Base-by-base conservation (phyloP, 805 yeast genomes). In the Barnettozyma botsteinii region DNA sequence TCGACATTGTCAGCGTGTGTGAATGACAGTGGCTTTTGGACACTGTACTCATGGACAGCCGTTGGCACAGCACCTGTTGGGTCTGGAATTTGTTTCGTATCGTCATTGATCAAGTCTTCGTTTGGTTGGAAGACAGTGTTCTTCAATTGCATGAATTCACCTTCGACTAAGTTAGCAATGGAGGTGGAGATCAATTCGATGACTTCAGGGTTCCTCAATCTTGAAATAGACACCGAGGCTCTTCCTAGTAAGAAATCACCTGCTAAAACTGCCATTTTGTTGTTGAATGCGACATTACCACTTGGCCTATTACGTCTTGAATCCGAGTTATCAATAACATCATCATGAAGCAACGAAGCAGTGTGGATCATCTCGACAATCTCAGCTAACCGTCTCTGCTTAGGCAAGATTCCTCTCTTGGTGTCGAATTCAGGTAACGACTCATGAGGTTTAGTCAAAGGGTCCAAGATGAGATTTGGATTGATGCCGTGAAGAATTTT, bases 301-400 rank as follows among this genome's bases (percentile, higher is more conserved):
- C 85, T 77, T 18, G 94, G 94, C 55, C 85, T 74, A 32, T 96
- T 95, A 48, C 98, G 72, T 59, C 98, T 73, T 25, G 91, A 75
- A 55, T 85, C 97, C 0, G 89, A 78, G 56, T 74, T 70, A 64
- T 93, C 98, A 53, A 93, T 91, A 45, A 93, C 98, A 61, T 93
- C 98, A 64, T 93, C 98, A 61, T 93, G 98, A 40, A 93, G 72
- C 48, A 93, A 66, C 11, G 95, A 84, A 4, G 98, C 98, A 1
- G 98, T 93, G 61, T 93, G 98, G 49, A 93, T 93, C 95, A 93
- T 85, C 64, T 93, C 98, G 9, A 91, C 96, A 53, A 93, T 91
- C 65, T 93, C 98, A 1, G 98, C 98, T 40, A 93, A 70, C 43
- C 98, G 73, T 49, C 98, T 73, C 65, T 93, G 98, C 51, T 93